phyloP scores from a whole-genome alignment of 495 filamentous ascomycete genomes.

The Copromyces sp. region DNA sequence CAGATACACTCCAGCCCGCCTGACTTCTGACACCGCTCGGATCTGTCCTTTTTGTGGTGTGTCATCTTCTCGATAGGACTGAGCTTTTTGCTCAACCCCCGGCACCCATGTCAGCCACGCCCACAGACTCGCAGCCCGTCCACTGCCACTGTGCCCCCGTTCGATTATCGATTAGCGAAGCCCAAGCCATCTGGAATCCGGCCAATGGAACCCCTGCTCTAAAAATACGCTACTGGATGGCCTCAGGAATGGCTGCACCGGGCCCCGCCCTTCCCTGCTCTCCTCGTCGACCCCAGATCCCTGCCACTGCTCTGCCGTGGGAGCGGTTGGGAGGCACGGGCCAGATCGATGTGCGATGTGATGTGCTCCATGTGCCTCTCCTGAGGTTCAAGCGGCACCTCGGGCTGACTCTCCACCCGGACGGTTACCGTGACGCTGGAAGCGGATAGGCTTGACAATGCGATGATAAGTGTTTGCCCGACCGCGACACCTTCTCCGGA shows the following conservation, averaged over 20 bases:
- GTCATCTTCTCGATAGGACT: neutral
- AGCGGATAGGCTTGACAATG: neutral
- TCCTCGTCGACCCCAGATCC: neutral
- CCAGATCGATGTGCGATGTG: neutral
- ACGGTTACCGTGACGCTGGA: neutral
- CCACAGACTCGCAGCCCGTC: constrained; percentile 11
- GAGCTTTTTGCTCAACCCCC: neutral
- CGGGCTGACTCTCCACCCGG: neutral
- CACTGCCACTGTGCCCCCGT: constrained; percentile 15
- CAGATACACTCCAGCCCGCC: constrained; percentile 2
- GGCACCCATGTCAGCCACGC: neutral
- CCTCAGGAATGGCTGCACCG: neutral
- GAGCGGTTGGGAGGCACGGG: constrained; percentile 7
- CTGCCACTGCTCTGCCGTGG: constrained; percentile 8
- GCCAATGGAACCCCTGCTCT: constrained; percentile 3
- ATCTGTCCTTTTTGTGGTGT: constrained; percentile 11
- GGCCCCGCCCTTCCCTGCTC: neutral
- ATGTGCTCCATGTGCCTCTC: neutral
- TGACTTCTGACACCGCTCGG: constrained; percentile 6
- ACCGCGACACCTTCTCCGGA: neutral
- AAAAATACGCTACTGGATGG: neutral
- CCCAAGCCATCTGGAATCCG: neutral
- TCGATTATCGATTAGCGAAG: constrained; percentile 25
- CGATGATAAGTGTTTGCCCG: neutral
- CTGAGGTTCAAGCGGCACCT: neutral